phyloP scores from a whole-genome alignment of 83 land plant species.

The Diphasiastrum complanatum region DNA sequence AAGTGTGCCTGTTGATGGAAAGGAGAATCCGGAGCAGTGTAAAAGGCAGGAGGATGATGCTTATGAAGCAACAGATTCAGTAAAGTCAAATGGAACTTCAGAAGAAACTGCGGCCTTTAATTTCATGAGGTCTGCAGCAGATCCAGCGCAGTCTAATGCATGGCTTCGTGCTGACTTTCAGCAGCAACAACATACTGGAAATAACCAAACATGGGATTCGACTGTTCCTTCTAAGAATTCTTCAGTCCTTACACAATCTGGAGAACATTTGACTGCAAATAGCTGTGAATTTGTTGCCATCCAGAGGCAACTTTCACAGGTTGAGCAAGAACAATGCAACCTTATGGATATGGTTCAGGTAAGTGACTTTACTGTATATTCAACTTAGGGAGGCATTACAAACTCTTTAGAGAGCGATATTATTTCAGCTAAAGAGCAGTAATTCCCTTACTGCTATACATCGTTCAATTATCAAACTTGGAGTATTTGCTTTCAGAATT shows the following conservation, averaged over 20 bases:
- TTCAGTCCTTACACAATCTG: constrained; percentile 2
- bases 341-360: constrained; percentile 48
- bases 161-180: not conserved
- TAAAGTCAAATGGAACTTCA: not conserved
- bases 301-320: constrained; percentile 26
- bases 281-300: constrained; percentile 18
- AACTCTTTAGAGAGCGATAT: constrained; percentile 2
- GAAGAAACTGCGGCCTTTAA: not conserved
- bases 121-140: not conserved
- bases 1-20: no score
- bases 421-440: not conserved
- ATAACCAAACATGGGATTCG: not conserved
- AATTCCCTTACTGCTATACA: no score
- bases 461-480: not conserved
- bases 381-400: not conserved
- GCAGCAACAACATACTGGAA: not conserved
- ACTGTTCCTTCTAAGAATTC: not conserved
- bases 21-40: not conserved
- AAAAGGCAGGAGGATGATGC: not conserved
- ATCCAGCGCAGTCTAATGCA: not conserved
- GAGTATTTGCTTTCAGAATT: not conserved
- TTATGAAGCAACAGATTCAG: not conserved
- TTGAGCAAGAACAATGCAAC: constrained; percentile 31
- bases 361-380: not conserved
- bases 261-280: not conserved